Evolutionary conservation across 1,284 basidiomycete species (phyloP), one percentile per base, ranked within the genome.

Genomic region (Clitocybe nebularis): DNA sequence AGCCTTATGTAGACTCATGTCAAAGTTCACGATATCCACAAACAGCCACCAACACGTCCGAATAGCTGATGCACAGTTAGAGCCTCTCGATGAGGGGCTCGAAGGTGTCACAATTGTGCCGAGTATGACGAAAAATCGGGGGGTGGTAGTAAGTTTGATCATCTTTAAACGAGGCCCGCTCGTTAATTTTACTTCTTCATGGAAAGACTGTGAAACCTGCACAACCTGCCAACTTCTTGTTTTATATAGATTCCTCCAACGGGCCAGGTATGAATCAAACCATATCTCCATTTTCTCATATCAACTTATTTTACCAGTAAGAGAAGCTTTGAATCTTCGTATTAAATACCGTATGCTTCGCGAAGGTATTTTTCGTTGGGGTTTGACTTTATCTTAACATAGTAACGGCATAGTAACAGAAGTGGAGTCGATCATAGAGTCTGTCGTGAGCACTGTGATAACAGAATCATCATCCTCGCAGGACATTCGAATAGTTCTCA

Each of bases 21-120:
- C 85, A 3, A 84, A 81, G 51, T 92, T 91, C 54, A 85, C 85
- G 0, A 73, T 92, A 39, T 85, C 86, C 7, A 76, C 85, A 2
- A 80, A 81, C 24, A 79, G 77, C 24, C 74, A 79, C 50, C 84
- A 89, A 54, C 77, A 81, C 51, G 71, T 91, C 17, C 79, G 85
- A 28, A 75, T 92, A 44, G 68, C 68, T 20, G 74, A 72, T 2
- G 82, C 77, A 0, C 66, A 68, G 21, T 61, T 91, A 20, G 68
- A 71, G 44, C 60, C 67, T 4, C 69, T 70, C 11, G 55, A 63
- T 4, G 63, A 57, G 14, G 71, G 66, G 33, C 55, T 68, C 8
- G 67, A 74, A 3, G 73, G 68, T 3, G 60, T 86, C 21, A 73
- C 64, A 39, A 75, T 88, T 23, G 57, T 62, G 3, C 66, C 71